Conservation (phyloP, 83 land plant genomes). For the Picea abies region DNA sequence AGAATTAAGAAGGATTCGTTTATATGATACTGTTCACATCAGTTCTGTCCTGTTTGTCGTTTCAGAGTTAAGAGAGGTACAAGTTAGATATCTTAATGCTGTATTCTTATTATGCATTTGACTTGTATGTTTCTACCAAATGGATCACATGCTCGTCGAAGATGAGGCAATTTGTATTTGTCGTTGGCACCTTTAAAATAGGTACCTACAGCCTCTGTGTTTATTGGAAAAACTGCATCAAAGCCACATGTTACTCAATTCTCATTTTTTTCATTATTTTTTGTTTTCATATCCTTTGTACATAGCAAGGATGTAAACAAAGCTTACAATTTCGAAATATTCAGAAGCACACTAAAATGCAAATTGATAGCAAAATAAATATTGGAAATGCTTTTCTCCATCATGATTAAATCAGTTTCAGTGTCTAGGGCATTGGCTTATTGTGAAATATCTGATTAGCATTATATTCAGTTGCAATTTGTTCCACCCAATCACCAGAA, state of each 20-base stretch:
- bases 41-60: conserved; percentile 56
- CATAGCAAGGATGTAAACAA: not conserved
- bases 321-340: not conserved
- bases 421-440: not conserved
- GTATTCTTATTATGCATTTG: not conserved
- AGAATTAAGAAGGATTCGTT: conserved; percentile 66
- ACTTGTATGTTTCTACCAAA: not conserved
- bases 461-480: not conserved
- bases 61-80: conserved; percentile 56
- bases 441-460: conserved; percentile 1
- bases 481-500: not conserved
- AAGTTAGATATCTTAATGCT: conserved; percentile 2
- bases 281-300: not conserved
- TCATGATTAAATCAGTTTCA: not conserved
- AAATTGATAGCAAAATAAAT: not conserved
- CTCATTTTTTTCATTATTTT: not conserved
- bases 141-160: not conserved
- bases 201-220: not conserved
- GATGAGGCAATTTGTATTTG: not conserved
- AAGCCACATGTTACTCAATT: not conserved
- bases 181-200: not conserved
- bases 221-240: not conserved
- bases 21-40: conserved; percentile 57
- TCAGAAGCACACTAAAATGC: not conserved
- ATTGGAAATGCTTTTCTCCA: not conserved